Evolutionary conservation across 805 yeast genomes (phyloP).

Genomic region (Candida yuanshanica): DNA sequence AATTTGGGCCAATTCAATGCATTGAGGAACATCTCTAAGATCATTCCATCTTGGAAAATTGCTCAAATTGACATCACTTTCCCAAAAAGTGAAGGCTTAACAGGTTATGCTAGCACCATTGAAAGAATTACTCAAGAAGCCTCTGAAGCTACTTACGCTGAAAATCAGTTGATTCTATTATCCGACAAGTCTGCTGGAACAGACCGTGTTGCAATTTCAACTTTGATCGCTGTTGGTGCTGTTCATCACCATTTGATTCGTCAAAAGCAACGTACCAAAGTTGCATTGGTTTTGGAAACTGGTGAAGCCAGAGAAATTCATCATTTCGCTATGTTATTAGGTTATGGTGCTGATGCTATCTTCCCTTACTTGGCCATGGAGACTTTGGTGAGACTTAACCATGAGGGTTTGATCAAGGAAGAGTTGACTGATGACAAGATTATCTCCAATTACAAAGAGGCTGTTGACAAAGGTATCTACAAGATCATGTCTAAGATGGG

Average conservation of each 20-base stretch:
- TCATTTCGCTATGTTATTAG: conserved; percentile 88
- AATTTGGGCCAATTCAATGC: conserved; percentile 71
- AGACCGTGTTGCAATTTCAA: conserved; percentile 72
- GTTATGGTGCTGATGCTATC: conserved; percentile 96
- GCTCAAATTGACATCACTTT: conserved; percentile 85
- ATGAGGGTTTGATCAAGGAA: conserved; percentile 63
- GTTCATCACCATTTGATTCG: conserved; percentile 95
- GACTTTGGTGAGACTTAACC: conserved; percentile 77
- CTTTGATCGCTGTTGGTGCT: conserved; percentile 91
- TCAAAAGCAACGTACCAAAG: conserved; percentile 93
- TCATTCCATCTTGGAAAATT: conserved; percentile 83
- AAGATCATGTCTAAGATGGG: conserved; percentile 99
- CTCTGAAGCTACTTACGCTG: conserved; percentile 71
- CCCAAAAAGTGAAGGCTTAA: conserved; percentile 72
- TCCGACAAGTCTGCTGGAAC: conserved; percentile 62
- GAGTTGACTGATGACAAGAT: conserved; percentile 54
- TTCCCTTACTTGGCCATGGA: conserved; percentile 93
- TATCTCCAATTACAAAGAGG: conserved; percentile 72
- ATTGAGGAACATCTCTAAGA: conserved; percentile 61
- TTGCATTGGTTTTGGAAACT: conserved; percentile 85
- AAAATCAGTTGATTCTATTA: conserved; percentile 68
- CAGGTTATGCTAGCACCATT: conserved; percentile 79
- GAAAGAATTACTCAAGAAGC: conserved; percentile 88
- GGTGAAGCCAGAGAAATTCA: conserved; percentile 98
- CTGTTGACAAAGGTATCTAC: conserved; percentile 85